Evolutionary conservation across 129 eudicot genomes (phyloP).

Genomic region (Artemisia tridentata): DNA sequence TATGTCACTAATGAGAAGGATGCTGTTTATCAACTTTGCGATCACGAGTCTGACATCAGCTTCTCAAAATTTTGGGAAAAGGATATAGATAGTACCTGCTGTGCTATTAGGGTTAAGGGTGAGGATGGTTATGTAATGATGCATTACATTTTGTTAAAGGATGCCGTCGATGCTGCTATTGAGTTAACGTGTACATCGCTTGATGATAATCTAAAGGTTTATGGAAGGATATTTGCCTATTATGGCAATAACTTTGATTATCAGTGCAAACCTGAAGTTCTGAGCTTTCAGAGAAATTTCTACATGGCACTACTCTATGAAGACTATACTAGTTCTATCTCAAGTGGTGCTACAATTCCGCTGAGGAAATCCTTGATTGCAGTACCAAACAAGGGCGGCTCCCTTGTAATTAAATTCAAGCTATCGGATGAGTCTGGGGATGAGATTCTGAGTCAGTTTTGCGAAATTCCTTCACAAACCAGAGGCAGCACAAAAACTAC

Average conservation of each 20-base stretch:
- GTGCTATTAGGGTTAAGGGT: no score
- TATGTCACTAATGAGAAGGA: neutral
- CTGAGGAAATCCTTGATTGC: slow-evolving; percentile 1
- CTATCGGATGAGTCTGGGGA: neutral
- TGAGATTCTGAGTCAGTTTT: neutral
- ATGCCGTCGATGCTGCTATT: no score
- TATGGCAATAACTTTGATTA: no score
- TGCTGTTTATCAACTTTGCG: neutral
- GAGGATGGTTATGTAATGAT: no score
- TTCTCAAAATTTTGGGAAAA: no score
- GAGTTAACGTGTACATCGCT: no score
- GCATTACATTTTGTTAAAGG: no score
- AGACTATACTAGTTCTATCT: neutral
- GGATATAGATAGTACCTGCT: no score
- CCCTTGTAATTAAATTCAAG: neutral
- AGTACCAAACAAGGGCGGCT: slow-evolving; percentile 2
- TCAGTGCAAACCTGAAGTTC: neutral
- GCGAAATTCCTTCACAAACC: neutral
- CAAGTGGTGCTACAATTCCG: neutral
- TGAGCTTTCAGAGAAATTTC: neutral
- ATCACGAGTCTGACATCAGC: neutral
- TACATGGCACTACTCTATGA: neutral
- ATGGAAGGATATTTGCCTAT: no score
- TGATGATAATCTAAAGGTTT: no score
- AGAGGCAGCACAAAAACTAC: neutral